Base-by-base conservation (phyloP, 352 stramenopile species). In the Globisporangium parvum region DNA sequence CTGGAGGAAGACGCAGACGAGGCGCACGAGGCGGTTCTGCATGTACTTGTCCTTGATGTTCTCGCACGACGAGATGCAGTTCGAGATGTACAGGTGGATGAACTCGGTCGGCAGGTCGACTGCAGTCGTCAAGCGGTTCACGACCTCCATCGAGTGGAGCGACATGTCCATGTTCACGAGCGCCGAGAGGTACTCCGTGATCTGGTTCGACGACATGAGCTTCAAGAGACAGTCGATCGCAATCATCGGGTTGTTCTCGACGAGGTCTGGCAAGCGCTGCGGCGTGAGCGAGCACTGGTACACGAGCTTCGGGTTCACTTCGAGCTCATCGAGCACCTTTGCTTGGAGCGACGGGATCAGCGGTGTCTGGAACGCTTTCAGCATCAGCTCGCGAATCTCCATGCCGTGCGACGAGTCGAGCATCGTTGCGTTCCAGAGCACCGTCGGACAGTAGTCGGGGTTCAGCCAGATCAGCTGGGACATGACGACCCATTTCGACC, bases 81-180 rank as follows among this genome's bases (percentile, higher is more conserved):
- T 98, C 23, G 90, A 98, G 71, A 99, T 98, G 74, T 98, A 99
- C 65, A 99, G 67, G 68, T 98, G 96, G 53, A 99, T 97, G 67
- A 99, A 99, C 74, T 99, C 96, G 9, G 94, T 96, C 60, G 97
- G 96, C 49, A 98, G 68, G 63, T 96, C 79, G 45, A 96, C 88
- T n/a, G 80, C 80, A 35, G 90, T 97, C 23, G 90, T 97, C 47
- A 97, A 60, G 35, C 90, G 86, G 70, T 98, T 98, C 73, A 98
- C 91, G 23, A 98, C 91, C 69, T 99, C 96, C 96, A 99, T 99
- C 56, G 88, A 98, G 70, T 99, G 96, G 18, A 99, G 80, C 35
- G 87, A 98, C 95, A 99, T 98, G 64, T 99, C 96, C 96, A 99
- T 99, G 59, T 97, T 96, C 57, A 98, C 96, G 46, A 99, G 81